Conservation (phyloP, 345 rosid species). For the Carallia pectinifolia region DNA sequence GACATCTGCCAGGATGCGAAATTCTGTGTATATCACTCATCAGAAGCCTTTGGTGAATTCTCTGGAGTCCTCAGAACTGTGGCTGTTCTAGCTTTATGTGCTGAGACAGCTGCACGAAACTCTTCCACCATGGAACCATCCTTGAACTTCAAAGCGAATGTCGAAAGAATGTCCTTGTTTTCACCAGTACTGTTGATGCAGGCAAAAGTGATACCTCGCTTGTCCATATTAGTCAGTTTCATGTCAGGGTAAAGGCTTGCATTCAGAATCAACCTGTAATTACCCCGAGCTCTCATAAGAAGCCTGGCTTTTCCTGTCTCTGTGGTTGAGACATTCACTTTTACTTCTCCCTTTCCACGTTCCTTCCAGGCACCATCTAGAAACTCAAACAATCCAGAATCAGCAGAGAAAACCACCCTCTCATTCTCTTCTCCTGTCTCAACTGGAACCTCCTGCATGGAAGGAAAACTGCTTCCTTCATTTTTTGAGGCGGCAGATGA, state of each 20-base stretch:
- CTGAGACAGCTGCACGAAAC: constrained; percentile 52
- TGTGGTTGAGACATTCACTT: constrained; percentile 63
- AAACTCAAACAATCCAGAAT: constrained; percentile 72
- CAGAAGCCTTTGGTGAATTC: constrained; percentile 59
- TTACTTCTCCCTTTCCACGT: constrained; percentile 94
- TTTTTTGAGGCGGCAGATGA: constrained; percentile 52
- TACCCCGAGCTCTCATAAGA: constrained; percentile 91
- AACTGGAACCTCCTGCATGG: constrained; percentile 73
- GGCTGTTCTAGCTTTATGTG: constrained; percentile 48
- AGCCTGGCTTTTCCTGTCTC: constrained; percentile 64
- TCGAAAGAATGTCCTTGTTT: constrained; percentile 57
- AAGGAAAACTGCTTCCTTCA: constrained; percentile 55
- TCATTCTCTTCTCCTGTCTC: constrained; percentile 98
- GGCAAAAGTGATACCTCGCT: constrained; percentile 85
- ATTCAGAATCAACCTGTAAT: constrained; percentile 81
- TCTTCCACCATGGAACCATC: constrained; percentile 62
- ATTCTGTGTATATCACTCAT: constrained; percentile 18
- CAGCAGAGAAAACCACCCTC: constrained; percentile 70
- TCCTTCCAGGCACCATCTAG: constrained; percentile 85
- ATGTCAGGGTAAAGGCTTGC: constrained; percentile 87
- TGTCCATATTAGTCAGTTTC: constrained; percentile 92
- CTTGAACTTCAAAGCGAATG: constrained; percentile 83
- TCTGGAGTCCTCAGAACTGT: constrained; percentile 65
- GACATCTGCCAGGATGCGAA: constrained; percentile 4
- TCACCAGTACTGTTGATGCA: constrained; percentile 71